A percentile compares a stretch with the other conserved stretches of the same genome.
Evolutionary conservation across 2,329 filamentous ascomycete species (phyloP).

Genomic region (Penicillium sp.): DNA sequence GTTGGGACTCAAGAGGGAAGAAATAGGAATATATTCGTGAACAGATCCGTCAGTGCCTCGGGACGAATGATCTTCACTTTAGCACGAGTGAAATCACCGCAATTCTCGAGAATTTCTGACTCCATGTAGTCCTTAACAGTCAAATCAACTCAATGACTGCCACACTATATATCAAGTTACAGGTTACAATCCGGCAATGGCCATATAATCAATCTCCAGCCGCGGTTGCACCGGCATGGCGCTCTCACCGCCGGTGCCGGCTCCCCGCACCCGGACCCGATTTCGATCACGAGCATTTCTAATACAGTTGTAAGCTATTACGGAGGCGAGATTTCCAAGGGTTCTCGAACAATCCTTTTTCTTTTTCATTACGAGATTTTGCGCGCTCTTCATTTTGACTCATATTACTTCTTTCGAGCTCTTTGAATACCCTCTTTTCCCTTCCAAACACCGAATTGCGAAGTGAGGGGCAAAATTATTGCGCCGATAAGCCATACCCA

Average conservation of each 20-base stretch:
- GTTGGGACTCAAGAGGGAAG: too few species aligned
- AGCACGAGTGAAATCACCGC: too few species aligned
- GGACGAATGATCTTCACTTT: neutral
- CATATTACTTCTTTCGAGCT: neutral
- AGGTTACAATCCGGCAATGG: too few species aligned
- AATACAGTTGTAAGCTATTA: constrained; percentile 26
- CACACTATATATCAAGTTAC: too few species aligned
- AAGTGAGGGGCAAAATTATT: constrained; percentile 26
- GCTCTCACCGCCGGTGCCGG: constrained; percentile 17
- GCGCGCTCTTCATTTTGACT: neutral
- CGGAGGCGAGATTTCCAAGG: constrained; percentile 1
- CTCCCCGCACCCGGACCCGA: constrained; percentile 19
- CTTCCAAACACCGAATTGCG: constrained; percentile 8
- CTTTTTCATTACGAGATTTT: neutral
- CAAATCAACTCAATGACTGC: too few species aligned
- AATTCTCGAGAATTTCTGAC: neutral
- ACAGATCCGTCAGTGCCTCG: neutral
- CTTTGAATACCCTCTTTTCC: constrained; percentile 3
- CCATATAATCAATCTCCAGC: neutral
- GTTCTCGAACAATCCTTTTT: constrained; percentile 7
- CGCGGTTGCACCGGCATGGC: neutral
- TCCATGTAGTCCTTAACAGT: neutral
- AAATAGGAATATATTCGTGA: too few species aligned
- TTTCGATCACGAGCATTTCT: constrained; percentile 23
- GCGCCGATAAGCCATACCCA: constrained; percentile 4